These are phyloP conservation scores for Brassica nigra DNA, from an alignment of 345 rosid species.

Conservation along the genomic window DNA sequence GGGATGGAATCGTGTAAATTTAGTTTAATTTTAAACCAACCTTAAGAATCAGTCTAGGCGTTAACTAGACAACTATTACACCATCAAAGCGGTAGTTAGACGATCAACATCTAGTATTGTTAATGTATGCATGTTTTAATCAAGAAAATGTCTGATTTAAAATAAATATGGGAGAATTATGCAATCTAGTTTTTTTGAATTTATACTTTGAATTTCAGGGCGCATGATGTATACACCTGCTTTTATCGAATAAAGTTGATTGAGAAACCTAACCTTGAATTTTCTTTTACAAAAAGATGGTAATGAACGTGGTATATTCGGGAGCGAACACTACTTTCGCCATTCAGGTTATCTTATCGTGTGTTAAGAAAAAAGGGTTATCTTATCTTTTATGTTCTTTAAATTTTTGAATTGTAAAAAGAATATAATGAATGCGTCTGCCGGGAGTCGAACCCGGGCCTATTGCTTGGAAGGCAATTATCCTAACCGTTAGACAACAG, in stretches of 20 bases:
- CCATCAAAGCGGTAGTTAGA: not conserved
- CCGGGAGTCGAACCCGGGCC: constrained; percentile 96
- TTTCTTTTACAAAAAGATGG: not conserved
- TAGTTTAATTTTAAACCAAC: not conserved
- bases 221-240: constrained; percentile 12
- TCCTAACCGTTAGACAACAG: constrained; percentile 62
- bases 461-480: constrained; percentile 90
- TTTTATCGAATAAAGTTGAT: constrained; percentile 9
- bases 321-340: no score
- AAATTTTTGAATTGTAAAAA: no score
- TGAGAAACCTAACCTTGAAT: constrained; percentile 27
- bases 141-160: not conserved
- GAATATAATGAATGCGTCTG: constrained; percentile 48
- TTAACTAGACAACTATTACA: not conserved
- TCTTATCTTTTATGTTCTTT: no score
- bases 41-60: not conserved
- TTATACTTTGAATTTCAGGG: not conserved
- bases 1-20: not conserved
- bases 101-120: not conserved
- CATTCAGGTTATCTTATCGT: no score
- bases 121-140: not conserved
- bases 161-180: not conserved
- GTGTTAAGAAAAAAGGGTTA: no score
- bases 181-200: constrained; percentile 1
- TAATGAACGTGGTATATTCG: constrained; percentile 9